Percentiles rank a stretch among this genome's conserved stretches.
Evolutionary conservation across 148 eudicot genomes (phyloP).

Genomic region (Persicaria tinctoria): DNA sequence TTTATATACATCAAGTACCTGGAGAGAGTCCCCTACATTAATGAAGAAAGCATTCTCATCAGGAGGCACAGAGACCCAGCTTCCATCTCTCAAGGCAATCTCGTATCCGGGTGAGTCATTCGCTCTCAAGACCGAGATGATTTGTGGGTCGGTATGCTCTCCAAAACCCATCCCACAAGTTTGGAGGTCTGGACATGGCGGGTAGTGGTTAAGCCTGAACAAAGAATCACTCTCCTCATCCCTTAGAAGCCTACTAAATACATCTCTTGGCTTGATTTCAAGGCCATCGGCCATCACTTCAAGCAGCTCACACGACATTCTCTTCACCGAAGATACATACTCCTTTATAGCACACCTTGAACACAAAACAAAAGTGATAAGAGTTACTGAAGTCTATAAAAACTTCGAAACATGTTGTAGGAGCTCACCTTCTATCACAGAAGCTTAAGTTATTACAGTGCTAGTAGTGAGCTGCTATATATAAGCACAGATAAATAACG

Average conservation of each 20-base stretch:
- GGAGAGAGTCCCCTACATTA: constrained; percentile 57
- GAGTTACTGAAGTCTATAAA: too few relatives aligned
- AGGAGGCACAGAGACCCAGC: constrained; percentile 57
- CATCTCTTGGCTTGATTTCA: background rate
- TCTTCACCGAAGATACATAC: background rate
- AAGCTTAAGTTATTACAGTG: too few relatives aligned
- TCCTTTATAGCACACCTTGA: background rate
- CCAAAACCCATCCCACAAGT: background rate
- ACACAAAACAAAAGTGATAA: too few relatives aligned
- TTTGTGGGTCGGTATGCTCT: background rate
- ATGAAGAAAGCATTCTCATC: constrained; percentile 55
- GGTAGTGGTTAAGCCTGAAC: background rate
- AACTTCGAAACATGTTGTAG: too few relatives aligned
- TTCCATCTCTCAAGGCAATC: constrained; percentile 36
- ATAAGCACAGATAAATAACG: too few relatives aligned
- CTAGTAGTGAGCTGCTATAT: too few relatives aligned
- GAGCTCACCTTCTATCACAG: too few relatives aligned
- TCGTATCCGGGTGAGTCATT: constrained; percentile 33
- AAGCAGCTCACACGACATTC: background rate
- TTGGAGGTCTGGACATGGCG: background rate
- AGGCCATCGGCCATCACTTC: background rate
- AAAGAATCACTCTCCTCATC: constrained; percentile 1
- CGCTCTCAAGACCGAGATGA: background rate
- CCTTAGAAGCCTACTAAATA: background rate
- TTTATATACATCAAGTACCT: constrained; percentile 23